These are phyloP conservation scores for Tetrahymena thermophila DNA, from an alignment of 73 alveolate genomes.

Conservation along the genomic window DNA sequence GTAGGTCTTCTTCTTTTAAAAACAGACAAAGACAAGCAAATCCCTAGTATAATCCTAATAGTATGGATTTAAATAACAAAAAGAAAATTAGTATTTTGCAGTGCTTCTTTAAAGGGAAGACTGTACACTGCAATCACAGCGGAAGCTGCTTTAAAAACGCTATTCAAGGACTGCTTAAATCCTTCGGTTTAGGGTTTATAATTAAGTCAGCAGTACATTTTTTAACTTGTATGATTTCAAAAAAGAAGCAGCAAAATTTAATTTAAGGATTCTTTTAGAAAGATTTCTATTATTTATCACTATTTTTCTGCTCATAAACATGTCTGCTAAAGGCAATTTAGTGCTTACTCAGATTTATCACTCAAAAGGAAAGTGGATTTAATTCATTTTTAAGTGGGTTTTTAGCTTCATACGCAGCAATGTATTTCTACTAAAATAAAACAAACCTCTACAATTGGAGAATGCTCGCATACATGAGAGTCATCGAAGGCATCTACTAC, in stretches of 20 bases:
- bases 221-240: background rate
- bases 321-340: background rate
- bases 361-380: background rate
- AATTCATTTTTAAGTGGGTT: background rate
- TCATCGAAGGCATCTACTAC: background rate
- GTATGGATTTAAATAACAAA: background rate
- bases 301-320: background rate
- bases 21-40: background rate
- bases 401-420: background rate
- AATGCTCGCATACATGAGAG: background rate
- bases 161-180: background rate
- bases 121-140: background rate
- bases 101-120: background rate
- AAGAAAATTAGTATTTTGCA: background rate
- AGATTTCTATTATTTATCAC: background rate
- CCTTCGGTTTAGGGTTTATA: background rate
- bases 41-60: background rate
- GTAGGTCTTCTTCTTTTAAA: background rate
- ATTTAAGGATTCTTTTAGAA: background rate
- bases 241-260: background rate
- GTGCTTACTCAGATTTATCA: background rate
- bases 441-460: background rate
- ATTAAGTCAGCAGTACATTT: background rate
- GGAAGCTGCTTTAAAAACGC: background rate
- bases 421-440: background rate